Evolutionary conservation across 768 basidiomycete genomes (phyloP), one percentile per base, ranked within the genome.

Genomic region (Tricholoma terreum): DNA sequence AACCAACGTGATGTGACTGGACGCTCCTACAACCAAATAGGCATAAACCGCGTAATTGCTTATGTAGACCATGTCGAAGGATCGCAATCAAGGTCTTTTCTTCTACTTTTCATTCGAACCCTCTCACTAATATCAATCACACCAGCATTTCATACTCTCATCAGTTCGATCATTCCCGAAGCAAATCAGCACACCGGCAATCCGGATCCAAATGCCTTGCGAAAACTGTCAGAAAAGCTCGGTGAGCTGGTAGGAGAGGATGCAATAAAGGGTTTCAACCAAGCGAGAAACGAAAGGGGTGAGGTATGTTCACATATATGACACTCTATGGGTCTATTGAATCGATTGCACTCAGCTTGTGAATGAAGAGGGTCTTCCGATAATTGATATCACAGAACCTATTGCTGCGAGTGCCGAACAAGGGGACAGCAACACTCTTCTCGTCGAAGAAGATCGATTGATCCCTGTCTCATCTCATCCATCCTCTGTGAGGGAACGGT

Each of bases 281-380:
- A 75, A 51, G 71, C 59, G 51, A 74, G 75, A 54, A 80, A 83
- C 57, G 81, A 81, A 69, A 77, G 76, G 70, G 83, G 81, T 77
- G 83, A 89, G 82, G 89, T 89, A 75, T 63, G 81, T 74, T 63
- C 33, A 54, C 62, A 12, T 58, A 52, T 35, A 38, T n/a, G 46
- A 56, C n/a, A 58, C 57, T 50, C 33, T 53, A 62, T 46, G 57
- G 31, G 60, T 61, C 62, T 56, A 62, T 58, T 63, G 57, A 59
- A 53, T 59, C n/a, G n/a, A 27, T 54, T 38, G 65, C 61, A 30
- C 35, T 6, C 58, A 91, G 89, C 75, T 86, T 52, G 63, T 87
- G 38, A 89, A 88, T 63, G 88, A 90, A 63, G 89, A 92, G 49
- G 89, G 89, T 3, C 80, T 89, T 36, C 90, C 90, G 10, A 86